phyloP scores from a whole-genome alignment of 2,329 filamentous ascomycete species.

The Passalora sequoiae region DNA sequence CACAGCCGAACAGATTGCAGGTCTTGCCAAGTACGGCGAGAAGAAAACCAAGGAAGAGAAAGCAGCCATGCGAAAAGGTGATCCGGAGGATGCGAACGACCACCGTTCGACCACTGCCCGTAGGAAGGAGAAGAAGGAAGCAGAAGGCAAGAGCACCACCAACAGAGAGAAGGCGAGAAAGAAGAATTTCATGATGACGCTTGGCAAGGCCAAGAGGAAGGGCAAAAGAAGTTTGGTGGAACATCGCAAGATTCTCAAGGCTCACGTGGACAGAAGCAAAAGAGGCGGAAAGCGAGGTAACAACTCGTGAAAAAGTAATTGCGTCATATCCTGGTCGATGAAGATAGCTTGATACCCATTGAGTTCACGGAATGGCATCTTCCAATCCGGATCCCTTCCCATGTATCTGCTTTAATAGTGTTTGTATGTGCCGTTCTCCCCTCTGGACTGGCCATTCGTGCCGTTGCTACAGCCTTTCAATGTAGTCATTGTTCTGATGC shows the following conservation, averaged over 20 bases:
- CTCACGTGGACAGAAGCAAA: conserved; percentile 77
- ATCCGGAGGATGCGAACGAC: conserved; percentile 60
- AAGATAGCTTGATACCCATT: conserved; percentile 4
- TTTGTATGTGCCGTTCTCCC: no score
- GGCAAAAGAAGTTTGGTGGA: conserved; percentile 89
- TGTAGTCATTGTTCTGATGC: no score
- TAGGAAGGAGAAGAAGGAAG: conserved; percentile 78
- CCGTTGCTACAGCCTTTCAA: no score
- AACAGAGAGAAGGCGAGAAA: conserved; percentile 94
- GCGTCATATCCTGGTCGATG: background rate
- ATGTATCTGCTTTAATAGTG: conserved; percentile 44
- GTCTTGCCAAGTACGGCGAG: conserved; percentile 45
- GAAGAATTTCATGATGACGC: conserved; percentile 99
- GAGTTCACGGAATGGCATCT: conserved; percentile 33
- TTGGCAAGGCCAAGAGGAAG: conserved; percentile 93
- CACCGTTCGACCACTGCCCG: conserved; percentile 83
- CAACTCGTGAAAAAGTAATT: conserved; percentile 10
- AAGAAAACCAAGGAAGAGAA: conserved; percentile 74
- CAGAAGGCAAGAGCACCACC: conserved; percentile 89
- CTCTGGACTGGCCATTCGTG: no score
- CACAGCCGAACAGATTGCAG: conserved; percentile 87
- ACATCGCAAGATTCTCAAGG: conserved; percentile 72
- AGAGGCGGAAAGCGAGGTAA: conserved; percentile 79
- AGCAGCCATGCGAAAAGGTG: conserved; percentile 74
- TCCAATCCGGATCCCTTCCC: conserved; percentile 41